These are phyloP conservation scores for Anethum foeniculum DNA, from an alignment of 140 eudicot species.

Conservation along the genomic window DNA sequence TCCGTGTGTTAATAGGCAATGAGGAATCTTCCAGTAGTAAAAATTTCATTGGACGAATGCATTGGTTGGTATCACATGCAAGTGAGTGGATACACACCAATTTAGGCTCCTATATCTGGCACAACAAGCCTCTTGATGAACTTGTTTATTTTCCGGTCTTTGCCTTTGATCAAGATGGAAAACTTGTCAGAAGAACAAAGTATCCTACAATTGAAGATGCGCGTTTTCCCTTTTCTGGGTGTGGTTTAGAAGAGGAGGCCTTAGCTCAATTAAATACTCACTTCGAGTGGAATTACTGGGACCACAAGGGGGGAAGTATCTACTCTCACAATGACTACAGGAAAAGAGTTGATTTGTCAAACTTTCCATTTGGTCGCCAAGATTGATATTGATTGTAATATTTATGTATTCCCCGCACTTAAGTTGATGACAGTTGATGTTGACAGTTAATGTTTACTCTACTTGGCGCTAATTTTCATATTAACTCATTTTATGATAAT, in stretches of 20 bases:
- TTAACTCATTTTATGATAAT: no score
- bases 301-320: background rate
- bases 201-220: background rate
- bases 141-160: background rate
- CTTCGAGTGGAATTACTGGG: background rate
- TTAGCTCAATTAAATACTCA: background rate
- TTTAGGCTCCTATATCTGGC: background rate
- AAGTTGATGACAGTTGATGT: no score
- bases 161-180: background rate
- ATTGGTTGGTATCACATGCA: background rate
- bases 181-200: background rate
- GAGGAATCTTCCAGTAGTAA: background rate
- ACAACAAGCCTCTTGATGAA: background rate
- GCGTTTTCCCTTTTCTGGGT: background rate
- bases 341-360: background rate
- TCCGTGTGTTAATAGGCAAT: background rate
- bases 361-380: background rate
- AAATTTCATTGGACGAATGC: background rate
- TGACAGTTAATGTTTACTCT: no score
- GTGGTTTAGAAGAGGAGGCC: background rate
- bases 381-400: background rate
- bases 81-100: background rate
- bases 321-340: background rate
- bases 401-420: background rate
- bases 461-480: no score